Evolutionary conservation across 352 stramenopile genomes (phyloP), one percentile per base, ranked within the genome.

Genomic region (Paralagenidium karlingii): DNA sequence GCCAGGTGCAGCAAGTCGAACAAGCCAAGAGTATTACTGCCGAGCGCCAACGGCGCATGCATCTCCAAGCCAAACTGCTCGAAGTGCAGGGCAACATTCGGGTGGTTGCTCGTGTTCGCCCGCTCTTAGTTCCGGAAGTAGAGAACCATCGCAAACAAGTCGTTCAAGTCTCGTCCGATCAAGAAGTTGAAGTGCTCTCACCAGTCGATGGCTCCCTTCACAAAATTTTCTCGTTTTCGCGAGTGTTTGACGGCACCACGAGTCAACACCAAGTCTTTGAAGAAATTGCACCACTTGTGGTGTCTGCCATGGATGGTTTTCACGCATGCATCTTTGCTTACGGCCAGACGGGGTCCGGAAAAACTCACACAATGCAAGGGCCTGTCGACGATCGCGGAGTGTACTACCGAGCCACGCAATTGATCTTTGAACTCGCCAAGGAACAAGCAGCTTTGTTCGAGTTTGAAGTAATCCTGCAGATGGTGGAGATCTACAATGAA

Each of bases 291-390:
- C 87, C 87, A 33, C 66, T 98, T 7, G 82, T 97, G 8, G 61
- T 71, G 34, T 73, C 77, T 7, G 82, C 81, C 0, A 45, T 96
- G 12, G 86, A 96, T 46, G 94, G 94, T 22, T 88, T 80, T 45
- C 87, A 97, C 53, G 84, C 94, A 8, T 96, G 83, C 44, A 71
- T 98, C 26, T 96, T 98, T 53, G 91, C 92, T 1, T 98, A 98
- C 60, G 94, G 94, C 2, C 95, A 71, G 59, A 64, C 57, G 0
- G 61, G 60, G 12, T 36, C 66, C 3, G 66, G 62, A 21, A 74
- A 57, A 34, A 73, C 55, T 3, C 46, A 55, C 32, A 63, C 50
- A 34, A 63, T 53, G 59, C 63, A 50, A 11, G 62, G 62, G 5
- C 12, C 9, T 0, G 47, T 56, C 3, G 42, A 33, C 15, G 58